phyloP scores from a whole-genome alignment of 495 filamentous ascomycete genomes.

The Apiosordaria backusii region DNA sequence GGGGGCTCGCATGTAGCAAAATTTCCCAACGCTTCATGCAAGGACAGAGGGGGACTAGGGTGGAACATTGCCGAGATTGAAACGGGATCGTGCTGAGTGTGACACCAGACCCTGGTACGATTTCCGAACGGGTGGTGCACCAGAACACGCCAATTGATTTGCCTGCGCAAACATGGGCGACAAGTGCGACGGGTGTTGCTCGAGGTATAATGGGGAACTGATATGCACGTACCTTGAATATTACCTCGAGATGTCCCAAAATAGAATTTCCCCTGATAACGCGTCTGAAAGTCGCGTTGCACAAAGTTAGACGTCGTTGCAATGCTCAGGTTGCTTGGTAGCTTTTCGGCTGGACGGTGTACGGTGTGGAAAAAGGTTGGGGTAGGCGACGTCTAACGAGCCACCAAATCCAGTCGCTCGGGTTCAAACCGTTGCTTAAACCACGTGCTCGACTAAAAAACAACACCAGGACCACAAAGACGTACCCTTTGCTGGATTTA shows the following conservation, averaged over 20 bases:
- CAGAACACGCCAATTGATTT: slow-evolving; percentile 22
- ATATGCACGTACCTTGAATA: slow-evolving; percentile 8
- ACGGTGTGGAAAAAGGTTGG: neutral
- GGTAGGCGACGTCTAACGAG: neutral
- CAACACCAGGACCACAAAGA: neutral
- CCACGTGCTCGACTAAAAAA: neutral
- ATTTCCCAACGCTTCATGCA: slow-evolving; percentile 35
- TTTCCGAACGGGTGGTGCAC: slow-evolving; percentile 25
- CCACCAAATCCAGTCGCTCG: neutral
- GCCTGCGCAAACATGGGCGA: slow-evolving; percentile 12
- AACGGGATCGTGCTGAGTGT: slow-evolving; percentile 34
- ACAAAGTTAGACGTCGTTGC: slow-evolving; percentile 6
- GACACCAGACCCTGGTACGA: slow-evolving; percentile 25
- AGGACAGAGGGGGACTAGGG: slow-evolving; percentile 35
- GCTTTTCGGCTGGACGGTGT: neutral
- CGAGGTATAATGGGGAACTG: neutral
- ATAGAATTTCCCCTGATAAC: slow-evolving; percentile 9
- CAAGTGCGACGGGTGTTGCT: neutral
- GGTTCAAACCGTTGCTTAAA: neutral
- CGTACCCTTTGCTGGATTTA: neutral
- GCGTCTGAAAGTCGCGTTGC: slow-evolving; percentile 8
- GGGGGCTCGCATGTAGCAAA: slow-evolving; percentile 24
- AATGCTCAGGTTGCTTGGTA: neutral
- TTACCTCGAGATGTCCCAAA: slow-evolving; percentile 8
- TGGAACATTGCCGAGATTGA: slow-evolving; percentile 44